These are phyloP conservation scores for Blastocystis hominis DNA, from an alignment of 352 stramenopile species.

Conservation along the genomic window DNA sequence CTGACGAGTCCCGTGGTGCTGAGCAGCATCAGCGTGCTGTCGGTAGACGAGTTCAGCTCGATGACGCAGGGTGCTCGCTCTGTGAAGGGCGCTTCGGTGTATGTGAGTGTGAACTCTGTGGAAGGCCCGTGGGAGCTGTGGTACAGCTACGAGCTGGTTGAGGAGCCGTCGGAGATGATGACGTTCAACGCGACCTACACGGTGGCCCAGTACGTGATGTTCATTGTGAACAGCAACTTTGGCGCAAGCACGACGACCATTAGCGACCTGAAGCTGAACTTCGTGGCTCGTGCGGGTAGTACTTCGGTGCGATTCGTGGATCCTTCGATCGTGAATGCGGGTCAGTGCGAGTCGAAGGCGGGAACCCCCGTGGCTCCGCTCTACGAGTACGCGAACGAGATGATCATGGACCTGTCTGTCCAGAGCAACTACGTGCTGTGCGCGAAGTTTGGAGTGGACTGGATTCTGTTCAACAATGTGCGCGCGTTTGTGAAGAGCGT, in stretches of 20 bases:
- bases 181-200: not conserved
- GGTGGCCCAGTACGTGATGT: slow-evolving; percentile 35
- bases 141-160: not conserved
- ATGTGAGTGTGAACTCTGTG: slow-evolving; percentile 9
- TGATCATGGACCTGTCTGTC: not conserved
- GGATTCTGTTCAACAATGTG: slow-evolving; percentile 9
- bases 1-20: not conserved
- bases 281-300: not conserved
- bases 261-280: slow-evolving; percentile 8
- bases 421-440: slow-evolving; percentile 27
- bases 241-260: slow-evolving; percentile 9
- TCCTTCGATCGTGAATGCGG: not conserved
- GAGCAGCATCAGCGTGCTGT: slow-evolving; percentile 3
- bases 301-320: slow-evolving; percentile 34
- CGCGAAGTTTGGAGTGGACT: not conserved
- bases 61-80: not conserved
- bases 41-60: not conserved
- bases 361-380: not conserved
- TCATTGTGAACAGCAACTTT: slow-evolving; percentile 53
- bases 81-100: slow-evolving; percentile 1
- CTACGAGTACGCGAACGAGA: slow-evolving; percentile 46
- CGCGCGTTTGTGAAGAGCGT: not conserved
- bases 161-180: not conserved
- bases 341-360: not conserved
- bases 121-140: slow-evolving; percentile 38